Evolutionary conservation across 345 rosid genomes (phyloP).

Genomic region (Luvunga scandens): DNA sequence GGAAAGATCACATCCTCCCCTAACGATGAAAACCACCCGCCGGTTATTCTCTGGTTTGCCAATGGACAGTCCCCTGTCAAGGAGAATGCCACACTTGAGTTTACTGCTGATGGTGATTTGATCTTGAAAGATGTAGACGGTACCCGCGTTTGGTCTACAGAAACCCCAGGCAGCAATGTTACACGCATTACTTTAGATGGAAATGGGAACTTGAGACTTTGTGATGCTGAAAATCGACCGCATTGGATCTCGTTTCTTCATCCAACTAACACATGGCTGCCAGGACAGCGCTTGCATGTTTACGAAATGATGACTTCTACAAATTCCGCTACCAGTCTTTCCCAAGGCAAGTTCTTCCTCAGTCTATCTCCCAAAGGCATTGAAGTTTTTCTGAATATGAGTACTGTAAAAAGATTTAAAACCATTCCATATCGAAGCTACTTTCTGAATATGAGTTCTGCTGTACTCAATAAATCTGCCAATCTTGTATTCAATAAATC

Average conservation of each 20-base stretch:
- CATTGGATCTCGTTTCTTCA: conserved; percentile 5
- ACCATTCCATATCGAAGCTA: not conserved
- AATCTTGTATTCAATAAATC: not conserved
- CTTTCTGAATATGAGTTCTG: not conserved
- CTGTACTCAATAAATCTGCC: not conserved
- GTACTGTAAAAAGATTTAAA: not conserved
- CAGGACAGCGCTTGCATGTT: not conserved
- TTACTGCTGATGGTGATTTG: conserved; percentile 7
- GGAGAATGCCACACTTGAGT: conserved; percentile 13
- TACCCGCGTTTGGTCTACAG: conserved; percentile 5
- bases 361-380: not conserved
- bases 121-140: conserved; percentile 13
- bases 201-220: conserved; percentile 14
- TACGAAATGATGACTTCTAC: conserved; percentile 11
- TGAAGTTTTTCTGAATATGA: conserved; percentile 1
- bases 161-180: not conserved
- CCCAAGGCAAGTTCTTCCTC: conserved; percentile 1
- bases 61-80: conserved; percentile 14
- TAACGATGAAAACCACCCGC: not conserved
- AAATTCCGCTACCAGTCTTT: not conserved
- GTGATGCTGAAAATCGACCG: too few relatives aligned
- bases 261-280: conserved; percentile 8
- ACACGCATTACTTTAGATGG: not conserved
- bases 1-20: not conserved
- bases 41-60: conserved; percentile 7